phyloP scores from a whole-genome alignment of 805 yeast species.

The Candida verbasci region DNA sequence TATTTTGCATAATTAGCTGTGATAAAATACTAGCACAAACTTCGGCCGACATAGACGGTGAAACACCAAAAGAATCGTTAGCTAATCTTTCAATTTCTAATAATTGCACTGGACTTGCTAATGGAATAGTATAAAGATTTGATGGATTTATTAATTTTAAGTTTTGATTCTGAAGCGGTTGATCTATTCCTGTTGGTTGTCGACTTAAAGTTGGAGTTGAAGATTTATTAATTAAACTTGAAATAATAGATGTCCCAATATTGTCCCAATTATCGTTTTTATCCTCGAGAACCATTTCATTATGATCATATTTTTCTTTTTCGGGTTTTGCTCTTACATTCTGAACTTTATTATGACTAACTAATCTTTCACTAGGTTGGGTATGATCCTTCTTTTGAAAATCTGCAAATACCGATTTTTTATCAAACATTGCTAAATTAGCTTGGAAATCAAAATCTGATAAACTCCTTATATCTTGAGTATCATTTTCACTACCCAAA shows the following conservation, averaged over 20 bases:
- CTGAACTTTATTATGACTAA: constrained; percentile 62
- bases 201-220: constrained; percentile 14
- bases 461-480: constrained; percentile 40
- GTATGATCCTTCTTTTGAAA: constrained; percentile 60
- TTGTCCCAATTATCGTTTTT: constrained; percentile 51
- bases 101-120: constrained; percentile 75
- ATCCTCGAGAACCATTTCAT: constrained; percentile 66
- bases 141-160: constrained; percentile 17
- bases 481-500: constrained; percentile 44
- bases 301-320: constrained; percentile 55
- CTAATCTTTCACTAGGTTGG: constrained; percentile 60
- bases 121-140: constrained; percentile 38
- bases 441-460: constrained; percentile 84
- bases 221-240: constrained; percentile 2
- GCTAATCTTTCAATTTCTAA: constrained; percentile 67
- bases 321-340: constrained; percentile 16
- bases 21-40: constrained; percentile 67
- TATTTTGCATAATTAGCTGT: constrained; percentile 46
- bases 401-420: constrained; percentile 72
- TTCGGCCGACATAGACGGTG: constrained; percentile 50
- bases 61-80: constrained; percentile 45
- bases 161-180: constrained; percentile 7
- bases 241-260: constrained; percentile 21
- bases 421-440: constrained; percentile 78
- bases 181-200: constrained; percentile 7